Evolutionary conservation across 2,329 filamentous ascomycete genomes (phyloP), one percentile per base, ranked within the genome.

Genomic region (Xylariaceae sp.): DNA sequence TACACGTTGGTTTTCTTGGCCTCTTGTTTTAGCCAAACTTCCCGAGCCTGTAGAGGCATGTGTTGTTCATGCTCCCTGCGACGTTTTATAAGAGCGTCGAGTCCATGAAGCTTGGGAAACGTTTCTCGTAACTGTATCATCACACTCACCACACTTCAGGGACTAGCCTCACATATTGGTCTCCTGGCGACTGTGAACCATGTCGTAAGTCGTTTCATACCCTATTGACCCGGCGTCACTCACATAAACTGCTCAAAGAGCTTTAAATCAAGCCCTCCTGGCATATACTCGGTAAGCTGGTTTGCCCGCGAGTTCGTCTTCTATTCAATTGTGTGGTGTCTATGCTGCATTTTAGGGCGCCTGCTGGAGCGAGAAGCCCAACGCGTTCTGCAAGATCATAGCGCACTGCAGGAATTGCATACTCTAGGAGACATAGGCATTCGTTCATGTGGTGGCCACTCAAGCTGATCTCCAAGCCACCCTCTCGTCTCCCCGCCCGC

Each of bases 321-420:
- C 23, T 51, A 34, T 35, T 34, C 9, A 48, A 11, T 30, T 56
- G 51, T 51, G 23, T 47, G 53, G 37, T 34, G 50, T 18, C 39
- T 50, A 49, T 39, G 52, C 45, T 47, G 51, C 18, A 48, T 47
- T 37, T 23, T 48, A 51, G 30, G 42, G 45, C 49, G 55, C 55
- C 37, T 50, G 42, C 59, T 48, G 45, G 53, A 30, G 50, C 30
- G 30, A 45, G 34, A 51, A 49, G 7, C 34, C 13, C 53, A 52
- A 55, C 39, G 56, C 58, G 56, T 58, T 37, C 61, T 63, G 58
- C 58, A 57, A 58, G 60, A 62, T 62, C 57, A 57, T 57, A 62
- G 57, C 42, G 60, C 55, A 57, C 60, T 56, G 45, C 58, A 60
- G 57, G 48, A 53, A 23, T 45, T 50, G 49, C 42, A 34, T 51